Evolutionary conservation across 2,329 filamentous ascomycete genomes (phyloP).

Genomic region (Lithohypha guttulata): DNA sequence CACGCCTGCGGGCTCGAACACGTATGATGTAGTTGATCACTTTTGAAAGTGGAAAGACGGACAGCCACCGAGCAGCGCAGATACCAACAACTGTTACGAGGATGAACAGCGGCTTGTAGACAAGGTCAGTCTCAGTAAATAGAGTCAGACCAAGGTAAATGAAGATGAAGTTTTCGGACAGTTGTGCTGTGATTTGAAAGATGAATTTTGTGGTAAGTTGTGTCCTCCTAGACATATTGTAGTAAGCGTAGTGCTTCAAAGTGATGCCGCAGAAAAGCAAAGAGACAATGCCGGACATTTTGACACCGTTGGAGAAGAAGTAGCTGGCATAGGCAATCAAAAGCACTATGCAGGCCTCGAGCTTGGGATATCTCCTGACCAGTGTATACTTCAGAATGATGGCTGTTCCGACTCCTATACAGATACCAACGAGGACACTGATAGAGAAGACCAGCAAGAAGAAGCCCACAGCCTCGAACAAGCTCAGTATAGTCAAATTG

Average conservation of each 20-base stretch:
- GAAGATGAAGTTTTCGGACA: constrained; percentile 99
- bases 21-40: constrained; percentile 88
- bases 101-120: constrained; percentile 91
- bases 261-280: constrained; percentile 96
- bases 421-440: constrained; percentile 76
- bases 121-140: constrained; percentile 78
- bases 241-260: constrained; percentile 97
- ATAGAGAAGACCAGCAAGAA: constrained; percentile 96
- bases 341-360: constrained; percentile 88
- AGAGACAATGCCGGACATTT: constrained; percentile 95
- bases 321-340: constrained; percentile 94
- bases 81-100: constrained; percentile 86
- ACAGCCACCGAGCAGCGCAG: constrained; percentile 81
- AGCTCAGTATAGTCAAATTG: constrained; percentile 64
- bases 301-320: constrained; percentile 91
- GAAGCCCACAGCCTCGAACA: constrained; percentile 84
- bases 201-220: constrained; percentile 97
- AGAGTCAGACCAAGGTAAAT: constrained; percentile 93
- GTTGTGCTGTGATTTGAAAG: constrained; percentile 85
- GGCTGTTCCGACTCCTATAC: constrained; percentile 78
- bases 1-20: constrained; percentile 65
- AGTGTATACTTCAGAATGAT: constrained; percentile 89
- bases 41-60: constrained; percentile 83
- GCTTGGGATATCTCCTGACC: constrained; percentile 84
- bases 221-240: constrained; percentile 97